A percentile compares a stretch with the other conserved stretches of the same genome.
Evolutionary conservation across 805 yeast genomes (phyloP).

Genomic region (Candida manassasensis): DNA sequence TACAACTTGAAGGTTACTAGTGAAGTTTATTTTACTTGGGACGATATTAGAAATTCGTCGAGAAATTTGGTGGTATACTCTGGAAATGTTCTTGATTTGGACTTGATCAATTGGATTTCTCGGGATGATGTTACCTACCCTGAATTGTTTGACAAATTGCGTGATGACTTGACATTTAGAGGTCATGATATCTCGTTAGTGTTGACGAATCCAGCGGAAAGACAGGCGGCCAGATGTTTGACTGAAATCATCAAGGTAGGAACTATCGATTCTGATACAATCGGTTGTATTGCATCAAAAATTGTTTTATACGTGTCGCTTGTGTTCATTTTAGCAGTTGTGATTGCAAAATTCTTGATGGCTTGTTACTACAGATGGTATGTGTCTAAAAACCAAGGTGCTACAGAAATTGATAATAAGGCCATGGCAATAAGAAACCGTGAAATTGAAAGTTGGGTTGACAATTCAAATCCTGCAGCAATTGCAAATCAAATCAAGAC

Average conservation of each 20-base stretch:
- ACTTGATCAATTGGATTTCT: constrained; percentile 70
- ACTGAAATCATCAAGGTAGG: constrained; percentile 87
- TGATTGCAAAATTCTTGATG: constrained; percentile 67
- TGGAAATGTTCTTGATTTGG: constrained; percentile 83
- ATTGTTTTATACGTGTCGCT: constrained; percentile 78
- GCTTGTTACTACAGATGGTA: constrained; percentile 91
- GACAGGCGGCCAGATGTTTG: constrained; percentile 75
- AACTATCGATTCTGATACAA: constrained; percentile 77
- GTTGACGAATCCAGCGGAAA: constrained; percentile 59
- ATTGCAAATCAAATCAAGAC: constrained; percentile 47
- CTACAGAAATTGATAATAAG: constrained; percentile 53
- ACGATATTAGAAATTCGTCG: constrained; percentile 62
- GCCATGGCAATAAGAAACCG: constrained; percentile 60
- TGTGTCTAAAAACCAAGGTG: constrained; percentile 72
- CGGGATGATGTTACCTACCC: constrained; percentile 71
- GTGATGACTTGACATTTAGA: constrained; percentile 46
- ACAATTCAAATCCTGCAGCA: constrained; percentile 41
- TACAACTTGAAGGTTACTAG: constrained; percentile 58
- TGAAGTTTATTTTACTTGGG: constrained; percentile 87
- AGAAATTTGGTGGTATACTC: constrained; percentile 83
- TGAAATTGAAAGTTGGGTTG: constrained; percentile 82
- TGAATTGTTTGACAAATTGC: constrained; percentile 57
- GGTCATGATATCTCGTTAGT: constrained; percentile 83
- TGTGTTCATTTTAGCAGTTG: constrained; percentile 79
- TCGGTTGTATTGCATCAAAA: constrained; percentile 90